Evolutionary conservation across 306 rosid species (phyloP).

Genomic region (Castanea sativa): DNA sequence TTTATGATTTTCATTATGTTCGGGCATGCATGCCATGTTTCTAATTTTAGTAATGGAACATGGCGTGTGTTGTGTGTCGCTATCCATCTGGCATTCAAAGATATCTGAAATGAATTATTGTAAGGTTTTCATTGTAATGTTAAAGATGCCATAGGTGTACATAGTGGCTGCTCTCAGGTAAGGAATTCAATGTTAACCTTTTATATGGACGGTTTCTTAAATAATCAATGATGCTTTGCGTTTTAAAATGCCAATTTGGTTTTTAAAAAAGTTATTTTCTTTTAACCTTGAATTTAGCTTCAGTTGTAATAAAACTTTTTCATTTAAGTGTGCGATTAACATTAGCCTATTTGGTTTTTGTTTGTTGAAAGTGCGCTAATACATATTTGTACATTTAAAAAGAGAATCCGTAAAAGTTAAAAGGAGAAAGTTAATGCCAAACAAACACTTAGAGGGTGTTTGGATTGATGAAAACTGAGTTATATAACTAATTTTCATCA

Average conservation of each 20-base stretch:
- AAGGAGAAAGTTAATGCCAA: too few relatives aligned
- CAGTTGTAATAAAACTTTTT: not conserved
- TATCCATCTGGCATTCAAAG: not conserved
- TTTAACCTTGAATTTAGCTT: not conserved
- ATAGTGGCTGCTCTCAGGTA: not conserved
- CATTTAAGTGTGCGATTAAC: too few relatives aligned
- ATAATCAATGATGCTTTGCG: not conserved
- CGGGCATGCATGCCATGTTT: slow-evolving; percentile 28
- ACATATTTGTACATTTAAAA: too few relatives aligned
- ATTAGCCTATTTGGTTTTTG: too few relatives aligned
- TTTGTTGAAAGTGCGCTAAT: too few relatives aligned
- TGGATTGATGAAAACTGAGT: too few relatives aligned
- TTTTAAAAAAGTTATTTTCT: not conserved
- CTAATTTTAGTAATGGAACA: slow-evolving; percentile 19
- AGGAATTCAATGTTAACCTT: not conserved
- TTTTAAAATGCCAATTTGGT: not conserved
- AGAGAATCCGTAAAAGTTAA: too few relatives aligned
- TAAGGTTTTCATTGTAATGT: not conserved
- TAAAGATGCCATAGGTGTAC: not conserved
- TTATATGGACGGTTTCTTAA: not conserved
- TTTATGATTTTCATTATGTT: slow-evolving; percentile 16
- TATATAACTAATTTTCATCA: too few relatives aligned
- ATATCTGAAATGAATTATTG: not conserved
- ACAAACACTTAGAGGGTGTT: too few relatives aligned
- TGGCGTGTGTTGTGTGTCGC: not conserved